Evolutionary conservation across 2,329 filamentous ascomycete genomes (phyloP).

Genomic region (Aspergillaceae sp.): DNA sequence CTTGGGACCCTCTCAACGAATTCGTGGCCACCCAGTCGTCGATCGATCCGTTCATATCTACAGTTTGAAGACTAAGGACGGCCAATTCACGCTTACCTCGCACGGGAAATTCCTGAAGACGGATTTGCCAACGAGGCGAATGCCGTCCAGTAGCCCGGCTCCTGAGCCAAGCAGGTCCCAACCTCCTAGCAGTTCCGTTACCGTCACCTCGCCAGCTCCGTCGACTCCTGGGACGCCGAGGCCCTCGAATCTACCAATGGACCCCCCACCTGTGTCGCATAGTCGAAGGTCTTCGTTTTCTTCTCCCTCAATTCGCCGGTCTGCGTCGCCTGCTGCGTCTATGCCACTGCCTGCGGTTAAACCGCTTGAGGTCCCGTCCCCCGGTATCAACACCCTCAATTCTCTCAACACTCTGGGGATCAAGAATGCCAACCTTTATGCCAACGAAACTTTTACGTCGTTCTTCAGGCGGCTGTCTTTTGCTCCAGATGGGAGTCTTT

Average conservation of each 20-base stretch:
- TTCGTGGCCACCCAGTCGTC: constrained; percentile 98
- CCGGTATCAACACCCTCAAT: constrained; percentile 50
- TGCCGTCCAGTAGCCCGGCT: constrained; percentile 85
- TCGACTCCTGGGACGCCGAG: constrained; percentile 92
- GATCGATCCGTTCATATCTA: constrained; percentile 96
- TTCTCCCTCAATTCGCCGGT: constrained; percentile 68
- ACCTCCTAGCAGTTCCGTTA: constrained; percentile 33
- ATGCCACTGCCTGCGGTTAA: constrained; percentile 92
- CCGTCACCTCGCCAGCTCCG: constrained; percentile 71
- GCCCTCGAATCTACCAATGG: constrained; percentile 85
- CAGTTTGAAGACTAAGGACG: constrained; percentile 90
- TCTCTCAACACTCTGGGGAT: constrained; percentile 50
- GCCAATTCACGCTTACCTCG: constrained; percentile 75
- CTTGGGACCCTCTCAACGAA: constrained; percentile 97
- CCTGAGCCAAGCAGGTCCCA: constrained; percentile 56
- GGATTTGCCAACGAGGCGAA: constrained; percentile 82
- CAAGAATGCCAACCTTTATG: constrained; percentile 83
- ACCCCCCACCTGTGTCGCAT: constrained; percentile 84
- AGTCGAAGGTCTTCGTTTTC: constrained; percentile 92
- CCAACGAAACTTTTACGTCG: constrained; percentile 91
- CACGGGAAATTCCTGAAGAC: constrained; percentile 79
- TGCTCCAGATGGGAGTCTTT: constrained; percentile 84
- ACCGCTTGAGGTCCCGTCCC: constrained; percentile 81
- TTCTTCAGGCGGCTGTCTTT: constrained; percentile 94
- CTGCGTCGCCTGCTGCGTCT: constrained; percentile 85